phyloP scores from a whole-genome alignment of 2,329 filamentous ascomycete species.

The Alternaria dauci region DNA sequence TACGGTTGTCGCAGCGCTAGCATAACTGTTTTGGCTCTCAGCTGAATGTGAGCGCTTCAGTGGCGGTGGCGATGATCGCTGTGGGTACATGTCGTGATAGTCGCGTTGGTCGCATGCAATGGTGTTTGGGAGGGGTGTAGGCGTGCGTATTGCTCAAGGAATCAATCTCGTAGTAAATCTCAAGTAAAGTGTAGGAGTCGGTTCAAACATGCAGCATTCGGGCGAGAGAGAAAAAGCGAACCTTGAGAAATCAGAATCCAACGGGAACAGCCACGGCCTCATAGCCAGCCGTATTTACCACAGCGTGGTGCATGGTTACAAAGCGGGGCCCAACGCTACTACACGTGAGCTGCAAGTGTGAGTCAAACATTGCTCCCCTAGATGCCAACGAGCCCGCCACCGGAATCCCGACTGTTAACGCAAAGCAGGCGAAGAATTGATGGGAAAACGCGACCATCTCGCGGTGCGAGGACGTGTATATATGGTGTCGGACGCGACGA shows the following conservation, averaged over 20 bases:
- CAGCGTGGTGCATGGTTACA: constrained; percentile 7
- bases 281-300: constrained; percentile 43
- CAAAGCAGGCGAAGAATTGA: constrained; percentile 44
- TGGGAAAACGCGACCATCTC: constrained; percentile 53
- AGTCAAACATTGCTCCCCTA: constrained; percentile 46
- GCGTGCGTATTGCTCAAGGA: constrained; percentile 11
- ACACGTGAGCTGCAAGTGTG: constrained; percentile 54
- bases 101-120: constrained; percentile 29
- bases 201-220: constrained; percentile 32
- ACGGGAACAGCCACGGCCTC: constrained; percentile 32
- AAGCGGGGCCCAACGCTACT: constrained; percentile 29
- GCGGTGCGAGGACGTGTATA: constrained; percentile 50
- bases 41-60: constrained; percentile 50
- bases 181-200: constrained; percentile 27
- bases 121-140: background rate
- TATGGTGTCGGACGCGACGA: constrained; percentile 52
- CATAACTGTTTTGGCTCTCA: constrained; percentile 50
- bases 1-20: constrained; percentile 41
- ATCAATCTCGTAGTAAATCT: constrained; percentile 23
- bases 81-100: constrained; percentile 41
- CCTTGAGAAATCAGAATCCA: constrained; percentile 35
- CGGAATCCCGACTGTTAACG: constrained; percentile 31
- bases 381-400: constrained; percentile 23
- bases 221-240: constrained; percentile 22
- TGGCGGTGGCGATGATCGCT: constrained; percentile 45